Evolutionary conservation across 2,329 filamentous ascomycete species (phyloP), one percentile per base, ranked within the genome.

Genomic region (Claviceps humidiphila): DNA sequence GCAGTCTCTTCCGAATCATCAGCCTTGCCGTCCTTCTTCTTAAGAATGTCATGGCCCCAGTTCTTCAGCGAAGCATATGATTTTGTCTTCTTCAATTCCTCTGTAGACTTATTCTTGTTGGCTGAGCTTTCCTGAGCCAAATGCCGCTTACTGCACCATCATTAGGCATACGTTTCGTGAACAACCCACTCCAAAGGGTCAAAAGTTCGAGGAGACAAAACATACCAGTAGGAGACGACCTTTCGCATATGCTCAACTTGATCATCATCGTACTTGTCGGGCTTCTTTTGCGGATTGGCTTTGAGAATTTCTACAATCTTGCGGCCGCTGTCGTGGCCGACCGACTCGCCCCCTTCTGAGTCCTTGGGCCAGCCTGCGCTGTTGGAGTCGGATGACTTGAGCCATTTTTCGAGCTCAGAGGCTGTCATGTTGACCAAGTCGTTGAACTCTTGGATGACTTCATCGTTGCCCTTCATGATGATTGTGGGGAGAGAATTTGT

Each of bases 381-480:
- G 47, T 71, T 70, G 9, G 79, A 84, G 37, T 79, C 72, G n/a
- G 76, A 72, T 6, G 73, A 71, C 55, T 77, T 72, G 24, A 85
- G 73, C 82, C 81, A 85, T 24, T 73, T 68, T 58, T 80, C 72
- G 16, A 85, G 72, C 56, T 84, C 80, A 1, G 71, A 63, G 1
- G 79, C 69, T 11, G 71, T 74, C 81, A 85, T 84, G 64, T 85
- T 85, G 63, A 85, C 79, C 47, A 83, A 65, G 41, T 78, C 72
- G 55, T 84, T 83, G 71, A 84, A 85, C 61, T 85, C 80, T 49
- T 75, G 73, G 56, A 66, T 61, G 41, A 67, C 63, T 37, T 65
- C 60, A 2, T 63, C 58, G 30, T 55, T 57, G 30, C 57, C 54
- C 52, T 62, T 60, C 51, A 60, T 63, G 17, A 24, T 53, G 51